phyloP scores from a whole-genome alignment of 208 protist genomes.

The Trypanosoma boissoni region DNA sequence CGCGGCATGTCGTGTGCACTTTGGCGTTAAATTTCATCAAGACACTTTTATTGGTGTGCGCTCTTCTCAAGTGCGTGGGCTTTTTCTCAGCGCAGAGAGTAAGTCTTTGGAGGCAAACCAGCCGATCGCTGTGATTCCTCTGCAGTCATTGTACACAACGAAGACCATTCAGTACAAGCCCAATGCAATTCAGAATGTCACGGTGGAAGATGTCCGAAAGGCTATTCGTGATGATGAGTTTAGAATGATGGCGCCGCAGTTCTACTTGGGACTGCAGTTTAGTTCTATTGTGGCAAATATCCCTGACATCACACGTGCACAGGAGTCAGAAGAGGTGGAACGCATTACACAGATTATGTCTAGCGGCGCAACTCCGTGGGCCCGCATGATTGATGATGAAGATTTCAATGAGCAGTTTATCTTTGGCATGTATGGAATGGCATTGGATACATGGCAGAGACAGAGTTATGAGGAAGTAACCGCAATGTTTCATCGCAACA shows the following conservation, averaged over 20 bases:
- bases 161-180: constrained; percentile 69
- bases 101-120: constrained; percentile 61
- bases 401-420: constrained; percentile 90
- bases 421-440: constrained; percentile 89
- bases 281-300: constrained; percentile 60
- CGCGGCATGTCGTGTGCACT: constrained; percentile 48
- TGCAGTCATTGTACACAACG: constrained; percentile 58
- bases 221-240: constrained; percentile 78
- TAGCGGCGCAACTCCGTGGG: constrained; percentile 68
- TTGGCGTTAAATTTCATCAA: constrained; percentile 65
- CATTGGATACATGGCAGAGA: constrained; percentile 87
- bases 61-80: constrained; percentile 75
- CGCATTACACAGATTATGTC: constrained; percentile 40
- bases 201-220: constrained; percentile 45
- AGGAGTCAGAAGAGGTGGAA: constrained; percentile 36
- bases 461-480: constrained; percentile 82
- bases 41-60: constrained; percentile 81
- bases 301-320: constrained; percentile 56
- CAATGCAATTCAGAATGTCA: constrained; percentile 57
- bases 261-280: constrained; percentile 83
- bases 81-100: constrained; percentile 51
- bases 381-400: constrained; percentile 85
- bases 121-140: constrained; percentile 77
- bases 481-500: constrained; percentile 58
- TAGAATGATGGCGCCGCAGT: constrained; percentile 80